These are phyloP conservation scores for Pyrenochaeta sp. DNA, from an alignment of 2,329 filamentous ascomycete species.

Conservation along the genomic window DNA sequence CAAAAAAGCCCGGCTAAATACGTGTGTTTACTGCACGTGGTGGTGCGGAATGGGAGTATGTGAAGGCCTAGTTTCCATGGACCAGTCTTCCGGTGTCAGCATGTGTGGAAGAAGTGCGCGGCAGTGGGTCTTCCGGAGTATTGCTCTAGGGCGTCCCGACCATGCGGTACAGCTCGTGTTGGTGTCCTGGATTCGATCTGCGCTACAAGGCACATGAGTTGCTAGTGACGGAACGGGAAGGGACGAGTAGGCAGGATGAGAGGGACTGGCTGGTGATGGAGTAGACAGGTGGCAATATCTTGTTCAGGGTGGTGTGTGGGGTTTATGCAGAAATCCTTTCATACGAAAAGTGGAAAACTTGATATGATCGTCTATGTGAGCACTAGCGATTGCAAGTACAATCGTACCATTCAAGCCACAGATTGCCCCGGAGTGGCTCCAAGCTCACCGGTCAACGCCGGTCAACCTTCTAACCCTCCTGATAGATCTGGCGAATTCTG, in stretches of 20 bases:
- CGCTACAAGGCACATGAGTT: background rate
- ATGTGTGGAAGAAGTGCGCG: slow-evolving; percentile 1
- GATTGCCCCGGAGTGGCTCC: background rate
- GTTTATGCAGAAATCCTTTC: background rate
- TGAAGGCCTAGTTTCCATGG: background rate
- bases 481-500: too few relatives aligned
- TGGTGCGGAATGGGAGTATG: background rate
- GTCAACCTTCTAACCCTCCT: background rate
- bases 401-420: background rate
- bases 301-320: background rate
- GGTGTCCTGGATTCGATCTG: background rate
- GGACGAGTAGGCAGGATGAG: background rate
- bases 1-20: slow-evolving; percentile 9
- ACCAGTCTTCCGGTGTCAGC: slow-evolving; percentile 7
- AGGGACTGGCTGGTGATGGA: background rate
- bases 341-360: background rate
- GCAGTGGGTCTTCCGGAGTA: slow-evolving; percentile 4
- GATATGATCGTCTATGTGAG: background rate
- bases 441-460: background rate
- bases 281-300: slow-evolving; percentile 15
- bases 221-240: slow-evolving; percentile 3
- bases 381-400: slow-evolving; percentile 1
- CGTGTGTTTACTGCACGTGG: slow-evolving; percentile 6
- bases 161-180: slow-evolving; percentile 3
- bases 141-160: background rate